Conservation (phyloP, 225 moss, liverwort and hornwort genomes). For the Bryum argenteum region DNA sequence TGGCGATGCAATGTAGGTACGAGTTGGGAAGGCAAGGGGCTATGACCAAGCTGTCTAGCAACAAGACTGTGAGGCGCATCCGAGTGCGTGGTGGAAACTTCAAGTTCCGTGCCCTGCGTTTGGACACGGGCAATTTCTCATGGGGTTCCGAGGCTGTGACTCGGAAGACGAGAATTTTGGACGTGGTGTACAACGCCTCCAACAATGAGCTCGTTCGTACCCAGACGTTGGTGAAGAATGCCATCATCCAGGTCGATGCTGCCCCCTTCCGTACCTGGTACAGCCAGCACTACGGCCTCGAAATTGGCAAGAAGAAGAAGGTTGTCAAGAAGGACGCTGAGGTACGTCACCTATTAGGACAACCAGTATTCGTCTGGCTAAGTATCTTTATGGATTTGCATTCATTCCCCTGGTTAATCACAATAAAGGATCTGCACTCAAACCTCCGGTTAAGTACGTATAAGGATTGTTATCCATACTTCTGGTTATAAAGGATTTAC, state of each 20-base stretch:
- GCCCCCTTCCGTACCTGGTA: slow-evolving; percentile 65
- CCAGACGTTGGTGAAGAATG: slow-evolving; percentile 69
- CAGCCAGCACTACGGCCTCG: slow-evolving; percentile 58
- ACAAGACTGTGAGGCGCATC: slow-evolving; percentile 77
- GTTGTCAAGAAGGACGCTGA: slow-evolving; percentile 55
- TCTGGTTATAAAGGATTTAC: too few species aligned
- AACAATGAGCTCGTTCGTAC: slow-evolving; percentile 71
- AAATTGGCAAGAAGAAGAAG: slow-evolving; percentile 75
- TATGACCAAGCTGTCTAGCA: slow-evolving; percentile 94
- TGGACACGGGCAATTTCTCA: slow-evolving; percentile 90
- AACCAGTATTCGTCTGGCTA: too few species aligned
- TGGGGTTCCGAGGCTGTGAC: slow-evolving; percentile 88
- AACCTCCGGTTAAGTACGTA: background rate
- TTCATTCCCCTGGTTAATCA: too few species aligned
- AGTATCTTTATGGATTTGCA: too few species aligned
- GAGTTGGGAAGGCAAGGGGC: slow-evolving; percentile 92
- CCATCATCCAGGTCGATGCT: slow-evolving; percentile 67
- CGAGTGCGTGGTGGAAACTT: slow-evolving; percentile 82
- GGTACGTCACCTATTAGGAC: slow-evolving; percentile 29
- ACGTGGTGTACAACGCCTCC: slow-evolving; percentile 86
- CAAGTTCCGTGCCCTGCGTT: slow-evolving; percentile 85
- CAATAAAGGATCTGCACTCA: too few species aligned
- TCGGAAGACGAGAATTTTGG: slow-evolving; percentile 78
- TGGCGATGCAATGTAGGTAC: slow-evolving; percentile 54
- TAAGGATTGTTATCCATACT: background rate